Evolutionary conservation across 306 rosid genomes (phyloP).

Genomic region (Chamaecrista fasciculata): DNA sequence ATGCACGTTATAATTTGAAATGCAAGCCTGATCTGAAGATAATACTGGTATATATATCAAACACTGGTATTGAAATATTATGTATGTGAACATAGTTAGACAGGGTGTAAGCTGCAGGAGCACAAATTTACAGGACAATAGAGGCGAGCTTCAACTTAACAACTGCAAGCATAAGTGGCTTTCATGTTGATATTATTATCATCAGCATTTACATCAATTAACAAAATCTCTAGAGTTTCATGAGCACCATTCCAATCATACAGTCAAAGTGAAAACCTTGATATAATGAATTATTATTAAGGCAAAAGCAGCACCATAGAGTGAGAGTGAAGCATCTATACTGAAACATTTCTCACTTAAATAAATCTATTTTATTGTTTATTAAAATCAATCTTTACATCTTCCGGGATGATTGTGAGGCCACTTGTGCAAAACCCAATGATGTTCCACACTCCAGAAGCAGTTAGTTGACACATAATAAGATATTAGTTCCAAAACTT

Average conservation of each 20-base stretch:
- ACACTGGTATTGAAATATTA: not conserved
- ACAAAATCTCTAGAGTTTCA: not conserved
- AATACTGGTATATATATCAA: not conserved
- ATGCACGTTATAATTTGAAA: not conserved
- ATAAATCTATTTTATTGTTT: not conserved
- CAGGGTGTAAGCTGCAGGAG: not conserved
- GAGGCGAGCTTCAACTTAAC: not conserved
- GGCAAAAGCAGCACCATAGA: not conserved
- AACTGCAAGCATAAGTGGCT: not conserved
- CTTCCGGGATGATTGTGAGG: not conserved
- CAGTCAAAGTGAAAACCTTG: not conserved
- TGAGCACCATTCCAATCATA: not conserved
- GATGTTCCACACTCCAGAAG: conserved; percentile 4
- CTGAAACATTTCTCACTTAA: not conserved
- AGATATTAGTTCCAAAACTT: not conserved
- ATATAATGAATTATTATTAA: not conserved
- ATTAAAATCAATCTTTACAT: not conserved
- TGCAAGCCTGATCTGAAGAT: not conserved
- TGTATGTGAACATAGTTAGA: not conserved
- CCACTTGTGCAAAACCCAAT: not conserved
- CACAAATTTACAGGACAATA: not conserved
- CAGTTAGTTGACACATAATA: not conserved
- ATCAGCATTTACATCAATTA: not conserved
- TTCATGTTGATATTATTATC: not conserved
- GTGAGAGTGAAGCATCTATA: not conserved